phyloP scores from a whole-genome alignment of 2,329 filamentous ascomycete species.

The Aspergillus luchuensis region DNA sequence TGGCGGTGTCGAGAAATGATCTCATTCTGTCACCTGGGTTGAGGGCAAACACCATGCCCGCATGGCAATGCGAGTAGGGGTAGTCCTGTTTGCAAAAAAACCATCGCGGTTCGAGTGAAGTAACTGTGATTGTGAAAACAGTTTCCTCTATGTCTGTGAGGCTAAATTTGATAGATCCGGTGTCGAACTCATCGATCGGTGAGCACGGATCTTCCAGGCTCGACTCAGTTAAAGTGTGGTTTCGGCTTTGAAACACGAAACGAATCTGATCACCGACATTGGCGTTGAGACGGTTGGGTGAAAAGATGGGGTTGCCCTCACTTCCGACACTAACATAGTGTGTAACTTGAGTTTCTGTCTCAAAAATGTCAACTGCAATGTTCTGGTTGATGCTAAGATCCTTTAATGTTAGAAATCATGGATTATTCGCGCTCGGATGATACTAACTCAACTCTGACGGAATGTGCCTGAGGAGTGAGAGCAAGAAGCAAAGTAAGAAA shows the following conservation, averaged over 20 bases:
- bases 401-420: too few species aligned
- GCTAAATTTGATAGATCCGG: slow-evolving; percentile 15
- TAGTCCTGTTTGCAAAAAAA: slow-evolving; percentile 28
- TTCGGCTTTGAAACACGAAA: slow-evolving; percentile 17
- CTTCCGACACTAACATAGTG: too few species aligned
- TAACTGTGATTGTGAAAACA: slow-evolving; percentile 19
- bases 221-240: slow-evolving; percentile 21
- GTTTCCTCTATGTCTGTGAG: slow-evolving; percentile 13
- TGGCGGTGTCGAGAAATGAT: slow-evolving; percentile 18
- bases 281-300: slow-evolving; percentile 13
- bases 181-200: slow-evolving; percentile 10
- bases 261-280: slow-evolving; percentile 24
- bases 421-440: too few species aligned
- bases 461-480: too few species aligned
- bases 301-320: too few species aligned
- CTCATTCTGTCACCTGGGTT: slow-evolving; percentile 27
- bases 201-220: slow-evolving; percentile 17
- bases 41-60: slow-evolving; percentile 32
- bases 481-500: too few species aligned
- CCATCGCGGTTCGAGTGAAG: slow-evolving; percentile 25
- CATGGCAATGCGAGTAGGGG: slow-evolving; percentile 24
- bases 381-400: too few species aligned
- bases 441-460: too few species aligned
- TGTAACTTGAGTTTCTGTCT: too few species aligned
- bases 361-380: too few species aligned